phyloP scores from a whole-genome alignment of 371 early-diverging fungal genomes.

The Coemansia sp. region DNA sequence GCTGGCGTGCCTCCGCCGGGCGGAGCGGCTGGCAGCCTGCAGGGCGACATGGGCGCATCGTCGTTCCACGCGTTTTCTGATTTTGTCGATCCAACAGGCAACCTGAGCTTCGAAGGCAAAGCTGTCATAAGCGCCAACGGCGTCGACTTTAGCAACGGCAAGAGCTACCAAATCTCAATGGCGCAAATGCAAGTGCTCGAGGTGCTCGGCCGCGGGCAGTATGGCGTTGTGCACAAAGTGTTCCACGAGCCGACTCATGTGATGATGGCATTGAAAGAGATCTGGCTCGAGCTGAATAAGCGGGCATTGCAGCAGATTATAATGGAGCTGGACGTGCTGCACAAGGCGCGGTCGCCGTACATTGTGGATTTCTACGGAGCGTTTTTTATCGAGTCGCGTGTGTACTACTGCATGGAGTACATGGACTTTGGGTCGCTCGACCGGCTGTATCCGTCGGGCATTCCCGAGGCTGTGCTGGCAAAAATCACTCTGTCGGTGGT shows the following conservation, averaged over 20 bases:
- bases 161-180: constrained; percentile 86
- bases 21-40: background rate
- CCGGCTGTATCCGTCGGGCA: constrained; percentile 76
- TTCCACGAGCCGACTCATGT: constrained; percentile 86
- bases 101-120: constrained; percentile 88
- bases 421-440: constrained; percentile 96
- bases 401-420: constrained; percentile 92
- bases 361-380: constrained; percentile 98
- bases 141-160: constrained; percentile 86
- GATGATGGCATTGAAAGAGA: constrained; percentile 95
- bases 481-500: constrained; percentile 79
- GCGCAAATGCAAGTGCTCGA: constrained; percentile 74
- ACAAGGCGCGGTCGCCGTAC: constrained; percentile 79
- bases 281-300: constrained; percentile 86
- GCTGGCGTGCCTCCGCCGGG: background rate
- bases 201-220: constrained; percentile 89
- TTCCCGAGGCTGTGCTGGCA: constrained; percentile 80
- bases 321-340: constrained; percentile 90
- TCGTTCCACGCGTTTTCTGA: constrained; percentile 27
- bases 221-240: constrained; percentile 88
- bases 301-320: constrained; percentile 83
- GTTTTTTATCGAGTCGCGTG: constrained; percentile 93
- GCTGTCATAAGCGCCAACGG: constrained; percentile 88
- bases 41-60: constrained; percentile 5
- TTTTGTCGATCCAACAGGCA: constrained; percentile 58